A percentile compares a stretch with the other conserved stretches of the same genome.
Evolutionary conservation across 2,329 filamentous ascomycete species (phyloP).

Genomic region (Colletotrichum sp.): DNA sequence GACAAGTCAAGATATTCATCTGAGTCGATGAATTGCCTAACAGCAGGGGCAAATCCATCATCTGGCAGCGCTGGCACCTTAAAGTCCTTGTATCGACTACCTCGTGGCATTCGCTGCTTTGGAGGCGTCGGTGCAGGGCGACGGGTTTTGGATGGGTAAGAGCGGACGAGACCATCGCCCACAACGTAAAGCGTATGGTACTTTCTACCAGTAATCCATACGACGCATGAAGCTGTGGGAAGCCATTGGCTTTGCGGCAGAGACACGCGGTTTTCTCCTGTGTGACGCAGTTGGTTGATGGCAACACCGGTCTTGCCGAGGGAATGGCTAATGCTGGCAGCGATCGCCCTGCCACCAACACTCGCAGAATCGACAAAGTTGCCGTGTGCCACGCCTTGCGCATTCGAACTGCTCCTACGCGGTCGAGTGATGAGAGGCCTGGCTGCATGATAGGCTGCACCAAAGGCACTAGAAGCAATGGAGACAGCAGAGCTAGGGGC

Average conservation of each 20-base stretch:
- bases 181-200: constrained; percentile 69
- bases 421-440: constrained; percentile 63
- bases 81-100: constrained; percentile 69
- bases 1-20: constrained; percentile 61
- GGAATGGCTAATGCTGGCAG: constrained; percentile 76
- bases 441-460: constrained; percentile 72
- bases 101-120: constrained; percentile 57
- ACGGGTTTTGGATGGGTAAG: constrained; percentile 65
- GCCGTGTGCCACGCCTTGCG: constrained; percentile 39
- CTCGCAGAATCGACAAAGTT: constrained; percentile 66
- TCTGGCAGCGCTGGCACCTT: constrained; percentile 69
- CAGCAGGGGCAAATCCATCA: constrained; percentile 59
- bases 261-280: constrained; percentile 76
- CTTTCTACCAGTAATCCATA: constrained; percentile 68
- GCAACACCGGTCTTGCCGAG: constrained; percentile 75
- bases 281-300: constrained; percentile 75
- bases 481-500: constrained; percentile 63
- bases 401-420: constrained; percentile 54
- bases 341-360: constrained; percentile 74
- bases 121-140: constrained; percentile 59
- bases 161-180: constrained; percentile 69
- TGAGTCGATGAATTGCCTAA: constrained; percentile 61
- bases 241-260: constrained; percentile 62
- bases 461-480: constrained; percentile 73
- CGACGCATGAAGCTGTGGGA: constrained; percentile 64